Evolutionary conservation across 169 alveolate species (phyloP), one percentile per base, ranked within the genome.

Genomic region (Plasmodium blacklocki): DNA sequence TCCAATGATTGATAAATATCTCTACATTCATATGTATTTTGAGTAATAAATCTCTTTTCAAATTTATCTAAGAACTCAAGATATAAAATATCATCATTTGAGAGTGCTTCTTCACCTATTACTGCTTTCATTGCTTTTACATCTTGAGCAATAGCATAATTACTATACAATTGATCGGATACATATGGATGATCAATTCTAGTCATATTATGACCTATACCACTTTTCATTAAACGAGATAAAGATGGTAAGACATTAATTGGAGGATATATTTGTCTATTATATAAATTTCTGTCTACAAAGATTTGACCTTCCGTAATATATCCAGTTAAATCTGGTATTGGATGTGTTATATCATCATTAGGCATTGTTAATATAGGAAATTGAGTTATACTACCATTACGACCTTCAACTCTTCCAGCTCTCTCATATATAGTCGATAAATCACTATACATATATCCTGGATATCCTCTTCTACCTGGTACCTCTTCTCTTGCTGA

Each of bases 401-500:
- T 96, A 71, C 99, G 97, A 23, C 99, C 99, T 88, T 96, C 97
- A 47, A 99, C 99, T 63, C 99, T 96, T 26, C 99, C 99, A 0
- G 99, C 99, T 85, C 99, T 95, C 91, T 99, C 99, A 93, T 99
- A 99, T 75, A 99, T 98, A 18, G 99, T 98, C 6, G 99, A 97
- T 64, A 99, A 95, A 95, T 99, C 99, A 58, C 99, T 98, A 90
- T 98, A 98, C 99, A 99, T 98, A 96, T 99, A 99, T 72, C 99
- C 99, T 7, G 99, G 99, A 93, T 98, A 99, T 19, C 99, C 99
- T 88, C 99, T 95, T 88, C 99, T 97, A 11, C 99, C 99, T 50
- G 99, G 99, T 66, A 99, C 99, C 95, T 99, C 99, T 93, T 99
- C 99, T 93, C 99, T 97, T n/a, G 99, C 99, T 9, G 99, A 99